Conservation (phyloP, 441 rosid genomes). For the Hura crepitans region DNA sequence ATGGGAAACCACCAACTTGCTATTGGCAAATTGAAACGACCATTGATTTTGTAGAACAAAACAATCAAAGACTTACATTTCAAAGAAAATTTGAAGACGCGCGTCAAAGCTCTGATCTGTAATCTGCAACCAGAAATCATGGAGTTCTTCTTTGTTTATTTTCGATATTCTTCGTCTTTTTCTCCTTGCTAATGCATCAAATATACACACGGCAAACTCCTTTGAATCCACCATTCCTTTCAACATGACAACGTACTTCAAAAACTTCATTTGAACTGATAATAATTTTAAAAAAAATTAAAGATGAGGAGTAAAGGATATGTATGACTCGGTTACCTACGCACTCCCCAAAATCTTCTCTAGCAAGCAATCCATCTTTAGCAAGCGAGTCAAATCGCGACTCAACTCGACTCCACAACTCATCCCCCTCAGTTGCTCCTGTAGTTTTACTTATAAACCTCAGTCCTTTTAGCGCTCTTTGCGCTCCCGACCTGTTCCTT, state of each 20-base stretch:
- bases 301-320: neutral
- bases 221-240: constrained; percentile 84
- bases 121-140: constrained; percentile 80
- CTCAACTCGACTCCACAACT: constrained; percentile 75
- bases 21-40: neutral
- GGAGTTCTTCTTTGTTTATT: constrained; percentile 71
- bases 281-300: neutral
- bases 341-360: constrained; percentile 92
- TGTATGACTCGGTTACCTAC: constrained; percentile 43
- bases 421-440: constrained; percentile 34
- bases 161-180: constrained; percentile 49
- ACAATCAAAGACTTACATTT: constrained; percentile 47
- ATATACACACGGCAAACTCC: constrained; percentile 83
- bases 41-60: neutral
- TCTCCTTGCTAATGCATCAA: constrained; percentile 71
- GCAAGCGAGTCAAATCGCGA: constrained; percentile 52
- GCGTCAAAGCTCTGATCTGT: constrained; percentile 94
- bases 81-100: constrained; percentile 93
- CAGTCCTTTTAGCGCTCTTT: constrained; percentile 72
- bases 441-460: constrained; percentile 67
- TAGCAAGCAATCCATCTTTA: constrained; percentile 57
- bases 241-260: neutral
- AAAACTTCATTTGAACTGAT: neutral
- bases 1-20: no score
- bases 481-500: constrained; percentile 63